Conservation (phyloP, 108 stramenopile species). For the Mayamaea pseudoterrestris region DNA sequence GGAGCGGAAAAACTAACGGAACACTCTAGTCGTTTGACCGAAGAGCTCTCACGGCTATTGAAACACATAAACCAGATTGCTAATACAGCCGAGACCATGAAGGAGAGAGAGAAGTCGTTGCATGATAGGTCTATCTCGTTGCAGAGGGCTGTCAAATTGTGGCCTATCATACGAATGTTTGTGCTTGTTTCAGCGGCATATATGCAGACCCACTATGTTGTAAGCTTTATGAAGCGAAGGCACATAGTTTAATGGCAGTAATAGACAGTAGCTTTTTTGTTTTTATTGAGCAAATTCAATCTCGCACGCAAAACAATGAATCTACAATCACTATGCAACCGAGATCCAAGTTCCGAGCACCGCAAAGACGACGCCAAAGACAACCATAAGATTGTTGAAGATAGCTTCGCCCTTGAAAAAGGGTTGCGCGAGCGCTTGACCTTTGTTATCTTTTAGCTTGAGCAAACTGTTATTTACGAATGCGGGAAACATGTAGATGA, state of each 20-base stretch:
- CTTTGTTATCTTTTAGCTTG: constrained; percentile 2
- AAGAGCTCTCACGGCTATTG: constrained; percentile 2
- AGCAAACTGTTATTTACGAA: constrained; percentile 4
- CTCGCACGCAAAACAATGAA: background rate
- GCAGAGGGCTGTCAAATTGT: constrained; percentile 3
- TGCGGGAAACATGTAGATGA: constrained; percentile 11
- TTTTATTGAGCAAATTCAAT: background rate
- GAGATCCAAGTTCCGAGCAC: constrained; percentile 6
- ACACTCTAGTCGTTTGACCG: background rate
- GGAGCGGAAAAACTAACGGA: background rate
- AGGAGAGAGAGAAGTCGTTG: background rate
- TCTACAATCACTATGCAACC: background rate
- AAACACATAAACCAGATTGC: constrained; percentile 1
- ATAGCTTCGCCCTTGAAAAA: constrained; percentile 1
- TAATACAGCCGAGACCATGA: background rate
- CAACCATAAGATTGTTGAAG: constrained; percentile 7
- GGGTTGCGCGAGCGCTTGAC: background rate
- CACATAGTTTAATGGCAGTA: constrained; percentile 1
- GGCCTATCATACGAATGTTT: constrained; percentile 10
- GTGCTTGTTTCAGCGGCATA: constrained; percentile 2
- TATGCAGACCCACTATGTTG: background rate
- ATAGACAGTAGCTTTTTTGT: background rate
- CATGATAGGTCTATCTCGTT: background rate
- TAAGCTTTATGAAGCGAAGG: constrained; percentile 6
- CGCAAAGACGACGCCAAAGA: constrained; percentile 7